A percentile compares a stretch with the other conserved stretches of the same genome.
These are phyloP conservation scores for Volutella citrinella DNA, from an alignment of 2,329 filamentous ascomycete genomes.

Conservation along the genomic window DNA sequence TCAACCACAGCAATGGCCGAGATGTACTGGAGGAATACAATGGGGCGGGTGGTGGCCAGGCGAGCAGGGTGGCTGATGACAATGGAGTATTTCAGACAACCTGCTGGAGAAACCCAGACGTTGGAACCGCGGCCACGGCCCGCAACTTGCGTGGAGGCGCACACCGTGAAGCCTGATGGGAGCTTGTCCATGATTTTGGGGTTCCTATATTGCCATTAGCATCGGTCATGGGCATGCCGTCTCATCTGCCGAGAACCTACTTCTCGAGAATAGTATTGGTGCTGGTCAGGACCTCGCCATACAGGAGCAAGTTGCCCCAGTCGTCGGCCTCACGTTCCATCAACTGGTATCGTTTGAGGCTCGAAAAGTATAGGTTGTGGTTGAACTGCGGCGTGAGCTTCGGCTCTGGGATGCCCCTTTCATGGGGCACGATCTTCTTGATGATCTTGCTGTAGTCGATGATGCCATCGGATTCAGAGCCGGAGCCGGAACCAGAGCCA, in stretches of 20 bases:
- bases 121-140: constrained; percentile 87
- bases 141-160: constrained; percentile 83
- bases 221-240: too few species aligned
- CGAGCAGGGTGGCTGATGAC: constrained; percentile 79
- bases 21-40: constrained; percentile 93
- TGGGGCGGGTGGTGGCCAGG: constrained; percentile 68
- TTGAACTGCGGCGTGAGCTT: constrained; percentile 85
- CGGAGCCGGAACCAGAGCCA: constrained; percentile 21
- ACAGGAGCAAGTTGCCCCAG: constrained; percentile 78
- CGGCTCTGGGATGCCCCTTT: constrained; percentile 61
- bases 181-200: constrained; percentile 70
- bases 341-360: constrained; percentile 63
- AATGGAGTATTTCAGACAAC: constrained; percentile 82
- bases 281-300: constrained; percentile 89
- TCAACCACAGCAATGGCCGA: constrained; percentile 83
- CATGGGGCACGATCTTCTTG: constrained; percentile 74
- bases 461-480: constrained; percentile 49
- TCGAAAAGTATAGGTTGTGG: constrained; percentile 73
- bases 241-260: constrained; percentile 43
- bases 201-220: constrained; percentile 68
- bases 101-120: constrained; percentile 90
- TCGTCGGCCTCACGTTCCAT: constrained; percentile 53
- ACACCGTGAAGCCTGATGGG: constrained; percentile 81
- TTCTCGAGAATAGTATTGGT: constrained; percentile 93
- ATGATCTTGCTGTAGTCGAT: constrained; percentile 71